Conservation (phyloP, 179 eudicot species). For the Beta macrorhiza region DNA sequence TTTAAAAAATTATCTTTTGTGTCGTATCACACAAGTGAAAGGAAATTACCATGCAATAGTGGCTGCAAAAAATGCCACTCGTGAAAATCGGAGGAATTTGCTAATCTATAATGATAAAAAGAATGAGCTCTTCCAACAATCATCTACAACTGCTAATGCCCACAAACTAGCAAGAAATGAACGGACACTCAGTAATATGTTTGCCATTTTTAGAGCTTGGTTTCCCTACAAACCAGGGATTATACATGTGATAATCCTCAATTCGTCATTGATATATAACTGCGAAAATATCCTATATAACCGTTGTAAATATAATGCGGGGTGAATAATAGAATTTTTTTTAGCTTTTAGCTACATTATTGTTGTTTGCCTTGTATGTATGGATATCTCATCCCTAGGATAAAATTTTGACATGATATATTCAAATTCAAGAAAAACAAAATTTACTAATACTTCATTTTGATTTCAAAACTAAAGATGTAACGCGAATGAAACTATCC, state of each 20-base stretch:
- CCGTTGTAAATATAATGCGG: too few relatives aligned
- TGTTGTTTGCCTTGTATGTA: too few relatives aligned
- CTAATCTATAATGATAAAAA: conserved; percentile 19
- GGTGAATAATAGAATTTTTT: too few relatives aligned
- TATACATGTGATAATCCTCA: conserved; percentile 8
- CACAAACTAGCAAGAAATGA: conserved; percentile 31
- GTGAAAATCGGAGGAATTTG: conserved; percentile 24
- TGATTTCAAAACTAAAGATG: too few relatives aligned
- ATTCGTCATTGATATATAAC: neutral
- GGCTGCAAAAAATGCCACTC: conserved; percentile 23
- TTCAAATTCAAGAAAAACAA: too few relatives aligned
- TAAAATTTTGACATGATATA: too few relatives aligned
- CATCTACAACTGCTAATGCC: conserved; percentile 29
- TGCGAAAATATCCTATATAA: too few relatives aligned
- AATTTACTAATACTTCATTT: too few relatives aligned
- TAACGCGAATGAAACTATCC: too few relatives aligned
- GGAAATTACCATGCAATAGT: conserved; percentile 26
- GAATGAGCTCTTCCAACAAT: conserved; percentile 11
- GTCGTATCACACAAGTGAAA: conserved; percentile 12
- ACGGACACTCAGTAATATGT: conserved; percentile 23
- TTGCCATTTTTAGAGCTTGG: conserved; percentile 31
- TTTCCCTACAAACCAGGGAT: conserved; percentile 28
- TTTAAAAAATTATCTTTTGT: neutral
- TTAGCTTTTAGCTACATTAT: too few relatives aligned
- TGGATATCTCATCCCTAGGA: too few relatives aligned